phyloP scores from a whole-genome alignment of 257 asterid species.

The Rehmannia glutinosa region DNA sequence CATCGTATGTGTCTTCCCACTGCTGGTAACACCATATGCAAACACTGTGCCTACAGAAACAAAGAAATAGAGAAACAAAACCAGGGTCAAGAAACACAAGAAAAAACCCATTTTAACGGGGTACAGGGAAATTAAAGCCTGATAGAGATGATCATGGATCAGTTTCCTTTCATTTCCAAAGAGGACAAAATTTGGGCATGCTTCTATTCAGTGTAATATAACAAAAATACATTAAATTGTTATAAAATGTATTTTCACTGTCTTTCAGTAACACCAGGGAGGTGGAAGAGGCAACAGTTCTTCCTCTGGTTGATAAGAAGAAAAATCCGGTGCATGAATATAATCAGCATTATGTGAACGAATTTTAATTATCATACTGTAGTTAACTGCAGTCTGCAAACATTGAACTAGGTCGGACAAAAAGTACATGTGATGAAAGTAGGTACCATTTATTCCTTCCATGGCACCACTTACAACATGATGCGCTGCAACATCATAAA shows the following conservation, averaged over 20 bases:
- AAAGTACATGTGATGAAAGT: constrained; percentile 5
- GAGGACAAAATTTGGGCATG: neutral
- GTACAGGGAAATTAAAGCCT: neutral
- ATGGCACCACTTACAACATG: constrained; percentile 76
- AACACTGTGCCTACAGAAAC: constrained; percentile 68
- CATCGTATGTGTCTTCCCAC: constrained; percentile 91
- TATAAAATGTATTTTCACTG: neutral
- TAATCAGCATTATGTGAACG: neutral
- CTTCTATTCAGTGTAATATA: too few species aligned
- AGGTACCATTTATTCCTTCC: constrained; percentile 79
- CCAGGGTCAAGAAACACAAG: constrained; percentile 13
- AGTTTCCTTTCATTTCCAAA: neutral
- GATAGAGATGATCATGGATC: constrained; percentile 5
- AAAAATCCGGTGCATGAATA: neutral
- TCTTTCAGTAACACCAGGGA: neutral
- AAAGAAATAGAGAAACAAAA: neutral
- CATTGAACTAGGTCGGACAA: neutral
- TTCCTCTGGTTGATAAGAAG: neutral
- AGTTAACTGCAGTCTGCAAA: neutral
- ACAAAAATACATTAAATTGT: neutral
- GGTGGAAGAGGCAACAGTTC: neutral
- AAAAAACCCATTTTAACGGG: neutral
- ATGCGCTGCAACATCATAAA: constrained; percentile 85
- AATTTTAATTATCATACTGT: neutral
- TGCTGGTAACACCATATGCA: constrained; percentile 88